phyloP scores from a whole-genome alignment of 129 eudicot genomes.

The Mikania micrantha region DNA sequence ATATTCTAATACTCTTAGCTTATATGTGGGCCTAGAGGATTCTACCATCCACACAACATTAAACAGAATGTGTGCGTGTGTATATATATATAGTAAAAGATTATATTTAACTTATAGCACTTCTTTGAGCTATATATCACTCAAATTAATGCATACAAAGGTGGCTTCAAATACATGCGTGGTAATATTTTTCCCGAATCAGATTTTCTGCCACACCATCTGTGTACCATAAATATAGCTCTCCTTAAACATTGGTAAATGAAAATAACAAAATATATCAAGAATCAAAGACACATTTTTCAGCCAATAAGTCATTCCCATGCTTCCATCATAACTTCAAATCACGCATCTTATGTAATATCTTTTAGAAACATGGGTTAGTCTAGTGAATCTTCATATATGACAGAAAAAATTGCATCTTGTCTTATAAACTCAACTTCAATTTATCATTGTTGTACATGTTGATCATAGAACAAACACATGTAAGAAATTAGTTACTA shows the following conservation, averaged over 20 bases:
- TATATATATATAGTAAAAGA: too few species aligned
- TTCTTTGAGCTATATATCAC: neutral
- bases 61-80: neutral
- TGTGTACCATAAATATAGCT: conserved; percentile 39
- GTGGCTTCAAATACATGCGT: conserved; percentile 69
- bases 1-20: conserved; percentile 70
- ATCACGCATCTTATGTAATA: neutral
- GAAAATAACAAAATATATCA: too few species aligned
- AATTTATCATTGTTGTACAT: too few species aligned
- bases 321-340: neutral
- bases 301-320: too few species aligned
- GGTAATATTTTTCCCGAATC: conserved; percentile 45
- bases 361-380: neutral
- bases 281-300: too few species aligned
- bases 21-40: conserved; percentile 95
- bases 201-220: conserved; percentile 32
- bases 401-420: too few species aligned
- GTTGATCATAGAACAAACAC: too few species aligned
- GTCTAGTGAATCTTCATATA: neutral
- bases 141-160: conserved; percentile 67
- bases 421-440: too few species aligned
- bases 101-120: neutral
- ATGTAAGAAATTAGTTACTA: too few species aligned
- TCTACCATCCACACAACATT: conserved; percentile 31
- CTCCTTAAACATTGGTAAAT: too few species aligned